Evolutionary conservation across 2,329 filamentous ascomycete genomes (phyloP).

Genomic region (Pestalotiopsis fici): DNA sequence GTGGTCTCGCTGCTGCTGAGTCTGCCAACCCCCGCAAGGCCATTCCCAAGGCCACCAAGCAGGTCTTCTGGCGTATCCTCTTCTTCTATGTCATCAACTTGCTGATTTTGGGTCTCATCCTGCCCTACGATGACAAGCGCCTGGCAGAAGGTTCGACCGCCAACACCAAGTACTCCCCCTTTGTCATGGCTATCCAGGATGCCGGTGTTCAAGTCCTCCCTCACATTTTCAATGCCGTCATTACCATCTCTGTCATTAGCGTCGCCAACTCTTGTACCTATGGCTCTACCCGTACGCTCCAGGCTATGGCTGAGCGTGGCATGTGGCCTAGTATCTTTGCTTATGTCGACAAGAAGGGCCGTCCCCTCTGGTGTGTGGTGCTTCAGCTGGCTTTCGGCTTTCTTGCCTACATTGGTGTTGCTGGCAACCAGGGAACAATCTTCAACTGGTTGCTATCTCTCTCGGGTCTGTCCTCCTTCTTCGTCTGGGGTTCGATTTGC

Average conservation of each 20-base stretch:
- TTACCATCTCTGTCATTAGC: constrained; percentile 50
- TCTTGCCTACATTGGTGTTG: constrained; percentile 58
- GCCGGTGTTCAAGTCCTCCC: constrained; percentile 51
- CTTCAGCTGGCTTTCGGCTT: constrained; percentile 58
- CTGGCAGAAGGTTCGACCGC: constrained; percentile 38
- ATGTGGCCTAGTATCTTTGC: constrained; percentile 58
- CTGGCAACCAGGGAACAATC: constrained; percentile 41
- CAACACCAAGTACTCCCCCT: constrained; percentile 49
- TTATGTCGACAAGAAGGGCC: constrained; percentile 63
- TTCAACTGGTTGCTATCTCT: constrained; percentile 71
- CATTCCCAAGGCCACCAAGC: constrained; percentile 52
- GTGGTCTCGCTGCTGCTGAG: constrained; percentile 54
- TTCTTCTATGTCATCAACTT: constrained; percentile 55
- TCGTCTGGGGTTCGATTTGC: constrained; percentile 74
- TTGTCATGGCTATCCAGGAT: constrained; percentile 51
- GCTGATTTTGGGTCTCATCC: constrained; percentile 52
- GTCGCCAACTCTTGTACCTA: constrained; percentile 54
- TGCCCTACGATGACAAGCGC: constrained; percentile 41
- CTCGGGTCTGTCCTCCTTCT: constrained; percentile 72
- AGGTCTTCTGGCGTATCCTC: constrained; percentile 55
- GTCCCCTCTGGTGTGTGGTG: constrained; percentile 56
- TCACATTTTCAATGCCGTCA: constrained; percentile 56
- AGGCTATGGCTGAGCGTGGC: constrained; percentile 47
- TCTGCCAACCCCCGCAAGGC: constrained; percentile 47
- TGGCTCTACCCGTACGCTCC: constrained; percentile 51